Base-by-base conservation (phyloP, 192 early-diverging fungal genomes). In the Lunasporangiospora selenospora region DNA sequence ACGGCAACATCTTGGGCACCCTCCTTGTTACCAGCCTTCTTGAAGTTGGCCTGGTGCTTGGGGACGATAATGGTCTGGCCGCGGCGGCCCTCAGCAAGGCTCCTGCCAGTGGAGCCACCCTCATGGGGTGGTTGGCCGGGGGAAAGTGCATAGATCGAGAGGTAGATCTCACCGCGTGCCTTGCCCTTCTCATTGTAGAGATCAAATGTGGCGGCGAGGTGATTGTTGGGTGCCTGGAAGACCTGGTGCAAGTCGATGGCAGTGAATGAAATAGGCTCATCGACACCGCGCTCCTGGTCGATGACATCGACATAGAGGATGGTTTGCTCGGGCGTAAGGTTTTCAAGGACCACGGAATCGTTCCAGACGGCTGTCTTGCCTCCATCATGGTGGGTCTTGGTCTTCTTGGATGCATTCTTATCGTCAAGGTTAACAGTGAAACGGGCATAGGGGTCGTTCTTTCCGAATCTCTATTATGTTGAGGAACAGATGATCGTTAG, bases 1-100 rank as follows among this genome's bases (percentile, higher is more conserved):
- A 32, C 43, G 33, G 53, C 70, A 1, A 67, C 65, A 27, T 75
- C 61, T 9, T 46, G 21, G 34, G 65, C 79, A 7, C 27, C 42
- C 2, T 54, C 62, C 59, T 75, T 73, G n/a, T 26, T 18, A n/a
- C n/a, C n/a, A n/a, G n/a, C n/a, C n/a, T n/a, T n/a, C n/a, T n/a
- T n/a, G n/a, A n/a, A n/a, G n/a, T n/a, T n/a, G n/a, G n/a, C n/a
- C n/a, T n/a, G n/a, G n/a, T n/a, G n/a, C n/a, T n/a, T n/a, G n/a
- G n/a, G n/a, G n/a, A n/a, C n/a, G n/a, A n/a, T n/a, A n/a, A n/a
- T n/a, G n/a, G n/a, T n/a, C n/a, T n/a, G n/a, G n/a, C n/a, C n/a
- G n/a, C n/a, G n/a, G n/a, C n/a, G n/a, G n/a, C n/a, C n/a, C n/a
- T n/a, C n/a, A n/a, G n/a, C n/a, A n/a, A n/a, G n/a, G n/a, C n/a